Evolutionary conservation across 257 asterid species (phyloP), one percentile per base, ranked within the genome.

Genomic region (Solanum gandarillasii): DNA sequence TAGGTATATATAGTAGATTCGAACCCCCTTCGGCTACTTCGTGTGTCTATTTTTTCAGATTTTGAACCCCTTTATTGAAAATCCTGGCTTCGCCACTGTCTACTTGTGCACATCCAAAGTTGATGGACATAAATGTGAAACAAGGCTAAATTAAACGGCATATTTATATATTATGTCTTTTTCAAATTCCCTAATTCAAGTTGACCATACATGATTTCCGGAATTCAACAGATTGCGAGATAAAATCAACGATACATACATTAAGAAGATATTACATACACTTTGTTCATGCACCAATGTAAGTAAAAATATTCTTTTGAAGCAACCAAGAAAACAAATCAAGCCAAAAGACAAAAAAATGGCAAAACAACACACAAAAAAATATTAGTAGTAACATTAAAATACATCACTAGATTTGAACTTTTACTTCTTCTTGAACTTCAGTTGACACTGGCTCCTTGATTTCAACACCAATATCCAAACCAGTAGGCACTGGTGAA

Each of bases 401-500:
- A 13, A 38, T 78, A n/a, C 62, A 78, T n/a, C n/a, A 7, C n/a
- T 41, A 27, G 14, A 43, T 9, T 79, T 79, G 65, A 79, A 43
- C 16, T 87, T 90, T 94, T 29, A 60, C 88, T 87, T 88, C 89
- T 75, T 89, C 84, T 34, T 89, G 43, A 88, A 84, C 92, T 10
- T 86, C 89, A 29, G 83, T 86, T 68, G 85, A 35, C 84, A 72
- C 91, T 23, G 91, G 41, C 55, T 88, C 89, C 88, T 89, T 94
- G 27, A 83, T 85, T 86, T 73, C 85, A 86, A 83, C 94, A 38
- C 60, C 82, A 83, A 62, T 58, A 83, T 88, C 94, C 78, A 86
- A 68, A 43, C 86, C 92, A 82, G 60, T 83, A 73, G 87, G 90
- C 72, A 38, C 93, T 41, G 98, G 96, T 11, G 96, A 91, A 10